Evolutionary conservation across 257 asterid species (phyloP), one percentile per base, ranked within the genome.

Genomic region (Capsicum chinense): DNA sequence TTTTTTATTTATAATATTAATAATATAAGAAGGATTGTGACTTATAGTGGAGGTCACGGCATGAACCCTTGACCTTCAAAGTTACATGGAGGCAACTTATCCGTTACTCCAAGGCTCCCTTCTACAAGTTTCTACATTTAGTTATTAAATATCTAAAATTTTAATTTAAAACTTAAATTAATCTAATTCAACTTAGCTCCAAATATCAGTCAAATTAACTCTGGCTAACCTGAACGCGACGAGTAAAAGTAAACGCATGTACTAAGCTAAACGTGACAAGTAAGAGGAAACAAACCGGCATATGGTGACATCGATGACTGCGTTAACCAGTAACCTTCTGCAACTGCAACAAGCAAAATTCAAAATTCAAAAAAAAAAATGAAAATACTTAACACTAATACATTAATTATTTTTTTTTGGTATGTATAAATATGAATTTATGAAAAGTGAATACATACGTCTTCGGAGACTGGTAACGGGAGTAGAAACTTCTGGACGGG

Each of bases 401-500:
- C 35, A 50, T 10, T 33, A 15, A 17, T 21, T 26, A 0, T 26
- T 26, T 26, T 35, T 15, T 44, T 54, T 5, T 44, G 42, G 6
- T 14, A 39, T 48, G 26, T 6, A 8, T 33, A 60, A 5, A 69
- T 58, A 66, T 66, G 80, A 83, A 87, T 57, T 74, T 42, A 26
- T 26, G 11, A 68, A 60, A 83, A 58, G 85, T 14, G 79, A 1
- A 47, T 2, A 97, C 99, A 83, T 2, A 97, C 99, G 84, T 87
- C 99, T 97, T 84, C 97, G 98, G 79, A 97, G 92, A 87, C 99
- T 97, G 86, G 97, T 95, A 86, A 97, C 86, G 59, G 99, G 99
- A 85, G 99, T 97, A 82, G 99, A 94, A 66, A 97, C 95, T 92
- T 97, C 98, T 56, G 99, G 98, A 52, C 98, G 99, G 79, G 97